These are phyloP conservation scores for Gyromitra esculenta DNA, from an alignment of 2,329 filamentous ascomycete species.

Conservation along the genomic window DNA sequence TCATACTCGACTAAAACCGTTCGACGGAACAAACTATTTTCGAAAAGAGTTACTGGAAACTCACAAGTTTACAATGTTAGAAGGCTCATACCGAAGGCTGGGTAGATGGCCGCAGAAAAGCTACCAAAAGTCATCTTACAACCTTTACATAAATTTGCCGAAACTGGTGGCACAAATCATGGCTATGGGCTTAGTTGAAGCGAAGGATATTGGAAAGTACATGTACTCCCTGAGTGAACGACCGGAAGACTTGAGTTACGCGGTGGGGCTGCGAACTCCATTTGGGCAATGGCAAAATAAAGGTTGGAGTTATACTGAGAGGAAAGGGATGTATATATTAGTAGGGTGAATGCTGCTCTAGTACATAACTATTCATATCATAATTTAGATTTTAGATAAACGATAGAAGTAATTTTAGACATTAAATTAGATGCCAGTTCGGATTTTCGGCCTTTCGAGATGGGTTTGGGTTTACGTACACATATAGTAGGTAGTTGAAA, in stretches of 20 bases:
- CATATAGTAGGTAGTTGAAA: too few relatives aligned
- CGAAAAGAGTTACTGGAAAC: background rate
- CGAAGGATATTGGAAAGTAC: slow-evolving; percentile 7
- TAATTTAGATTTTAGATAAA: background rate
- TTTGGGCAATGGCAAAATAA: slow-evolving; percentile 4
- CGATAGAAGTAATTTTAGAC: background rate
- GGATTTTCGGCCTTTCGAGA: background rate
- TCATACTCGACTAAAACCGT: background rate
- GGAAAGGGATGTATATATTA: slow-evolving; percentile 15
- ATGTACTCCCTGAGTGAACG: slow-evolving; percentile 3
- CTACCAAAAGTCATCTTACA: background rate
- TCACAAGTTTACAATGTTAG: slow-evolving; percentile 12
- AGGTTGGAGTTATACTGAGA: slow-evolving; percentile 21
- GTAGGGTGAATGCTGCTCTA: background rate
- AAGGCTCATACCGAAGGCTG: slow-evolving; percentile 9
- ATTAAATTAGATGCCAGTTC: background rate
- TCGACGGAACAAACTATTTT: slow-evolving; percentile 9
- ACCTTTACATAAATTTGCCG: slow-evolving; percentile 15
- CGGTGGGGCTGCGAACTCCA: background rate
- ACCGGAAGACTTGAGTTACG: slow-evolving; percentile 7
- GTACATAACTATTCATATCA: background rate
- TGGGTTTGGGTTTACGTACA: background rate
- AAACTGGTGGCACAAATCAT: slow-evolving; percentile 12
- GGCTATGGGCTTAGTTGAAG: slow-evolving; percentile 5
- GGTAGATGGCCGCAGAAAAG: background rate